Percentiles rank a stretch among this genome's conserved stretches.
These are phyloP conservation scores for Globisporangium uncinulatum DNA, from an alignment of 352 stramenopile genomes.

Conservation along the genomic window DNA sequence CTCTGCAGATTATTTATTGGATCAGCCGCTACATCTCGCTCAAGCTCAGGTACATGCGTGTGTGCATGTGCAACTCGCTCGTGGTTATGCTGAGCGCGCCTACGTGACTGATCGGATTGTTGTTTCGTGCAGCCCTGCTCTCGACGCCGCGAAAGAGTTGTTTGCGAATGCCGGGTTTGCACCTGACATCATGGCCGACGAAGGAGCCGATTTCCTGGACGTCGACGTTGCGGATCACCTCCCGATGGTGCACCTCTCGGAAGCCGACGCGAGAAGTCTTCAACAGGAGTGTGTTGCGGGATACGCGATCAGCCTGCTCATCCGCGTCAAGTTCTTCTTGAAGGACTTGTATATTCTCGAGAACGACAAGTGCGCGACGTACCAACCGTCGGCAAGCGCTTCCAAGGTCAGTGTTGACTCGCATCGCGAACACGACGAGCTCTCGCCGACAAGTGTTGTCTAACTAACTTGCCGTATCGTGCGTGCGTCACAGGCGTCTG, in stretches of 20 bases:
- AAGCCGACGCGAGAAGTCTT: slow-evolving; percentile 9
- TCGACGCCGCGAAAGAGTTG: slow-evolving; percentile 47
- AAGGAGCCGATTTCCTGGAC: slow-evolving; percentile 33
- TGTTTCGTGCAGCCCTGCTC: slow-evolving; percentile 25
- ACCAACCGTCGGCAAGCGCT: slow-evolving; percentile 39
- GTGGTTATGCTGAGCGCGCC: too few species aligned
- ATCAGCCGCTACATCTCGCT: slow-evolving; percentile 81
- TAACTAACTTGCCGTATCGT: neutral
- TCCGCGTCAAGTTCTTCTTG: slow-evolving; percentile 71
- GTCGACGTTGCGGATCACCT: slow-evolving; percentile 34
- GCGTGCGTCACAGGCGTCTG: slow-evolving; percentile 15
- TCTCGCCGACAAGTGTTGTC: neutral
- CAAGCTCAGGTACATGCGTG: slow-evolving; percentile 59
- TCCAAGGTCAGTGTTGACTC: slow-evolving; percentile 28
- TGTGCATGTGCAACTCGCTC: neutral
- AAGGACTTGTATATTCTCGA: slow-evolving; percentile 65
- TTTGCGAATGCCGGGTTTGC: slow-evolving; percentile 37
- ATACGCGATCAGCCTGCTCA: slow-evolving; percentile 60
- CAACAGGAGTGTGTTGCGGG: slow-evolving; percentile 21
- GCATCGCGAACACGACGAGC: too few species aligned
- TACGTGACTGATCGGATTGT: neutral
- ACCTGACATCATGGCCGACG: slow-evolving; percentile 36
- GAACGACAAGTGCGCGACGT: slow-evolving; percentile 79
- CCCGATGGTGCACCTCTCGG: slow-evolving; percentile 11
- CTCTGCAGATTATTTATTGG: slow-evolving; percentile 83